phyloP scores from a whole-genome alignment of 2,329 filamentous ascomycete genomes.

The Colletotrichum limetticola region DNA sequence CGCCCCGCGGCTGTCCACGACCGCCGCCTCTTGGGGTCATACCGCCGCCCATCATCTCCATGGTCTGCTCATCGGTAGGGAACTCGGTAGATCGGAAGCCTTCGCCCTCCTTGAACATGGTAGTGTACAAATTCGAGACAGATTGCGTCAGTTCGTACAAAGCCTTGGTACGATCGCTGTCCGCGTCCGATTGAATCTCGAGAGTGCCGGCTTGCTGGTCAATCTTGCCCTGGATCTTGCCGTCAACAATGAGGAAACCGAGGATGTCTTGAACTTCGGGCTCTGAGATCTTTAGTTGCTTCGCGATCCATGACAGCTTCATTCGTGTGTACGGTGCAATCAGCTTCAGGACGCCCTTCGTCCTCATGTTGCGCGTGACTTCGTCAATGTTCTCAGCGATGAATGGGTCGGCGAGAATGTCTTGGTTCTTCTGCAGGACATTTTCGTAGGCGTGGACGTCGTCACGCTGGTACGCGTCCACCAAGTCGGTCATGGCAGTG shows the following conservation, averaged over 20 bases:
- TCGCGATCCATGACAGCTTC: conserved; percentile 87
- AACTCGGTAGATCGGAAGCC: conserved; percentile 63
- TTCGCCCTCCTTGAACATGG: conserved; percentile 82
- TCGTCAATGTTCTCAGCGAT: conserved; percentile 99
- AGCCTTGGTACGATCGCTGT: conserved; percentile 78
- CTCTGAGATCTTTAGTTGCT: conserved; percentile 85
- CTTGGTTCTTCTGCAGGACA: conserved; percentile 86
- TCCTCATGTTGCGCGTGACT: conserved; percentile 97
- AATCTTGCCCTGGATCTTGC: conserved; percentile 87
- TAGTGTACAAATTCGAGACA: conserved; percentile 74
- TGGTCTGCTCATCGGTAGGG: conserved; percentile 41
- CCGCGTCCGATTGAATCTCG: conserved; percentile 79
- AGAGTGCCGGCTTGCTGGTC: conserved; percentile 89
- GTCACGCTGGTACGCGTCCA: conserved; percentile 95
- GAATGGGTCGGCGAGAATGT: conserved; percentile 91
- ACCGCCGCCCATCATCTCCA: conserved; percentile 40
- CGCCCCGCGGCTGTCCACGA: conserved; percentile 17
- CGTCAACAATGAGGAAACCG: conserved; percentile 92
- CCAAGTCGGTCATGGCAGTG: conserved; percentile 95
- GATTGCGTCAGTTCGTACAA: conserved; percentile 79
- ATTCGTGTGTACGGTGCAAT: conserved; percentile 96
- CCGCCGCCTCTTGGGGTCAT: conserved; percentile 35
- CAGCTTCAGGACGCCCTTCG: conserved; percentile 91
- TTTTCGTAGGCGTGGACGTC: conserved; percentile 93
- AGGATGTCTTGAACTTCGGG: conserved; percentile 94